These are phyloP conservation scores for Backusella westeae DNA, from an alignment of 192 early-diverging fungal species.

Conservation along the genomic window DNA sequence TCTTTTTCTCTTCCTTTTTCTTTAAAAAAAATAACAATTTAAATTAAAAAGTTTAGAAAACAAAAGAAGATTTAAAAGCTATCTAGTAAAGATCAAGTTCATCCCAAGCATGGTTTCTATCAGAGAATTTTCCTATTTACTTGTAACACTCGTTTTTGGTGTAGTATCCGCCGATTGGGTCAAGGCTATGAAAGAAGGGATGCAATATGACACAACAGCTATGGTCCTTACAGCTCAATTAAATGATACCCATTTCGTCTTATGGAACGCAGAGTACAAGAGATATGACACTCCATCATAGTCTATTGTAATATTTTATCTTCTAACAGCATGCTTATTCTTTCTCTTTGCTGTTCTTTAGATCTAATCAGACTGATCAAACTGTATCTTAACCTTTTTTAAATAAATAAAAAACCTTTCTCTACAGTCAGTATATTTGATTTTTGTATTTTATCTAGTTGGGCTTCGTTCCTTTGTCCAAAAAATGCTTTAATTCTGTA, in stretches of 20 bases:
- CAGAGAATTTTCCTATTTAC: background rate
- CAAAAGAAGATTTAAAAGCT: background rate
- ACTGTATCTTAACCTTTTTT: too few species aligned
- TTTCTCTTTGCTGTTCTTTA: too few species aligned
- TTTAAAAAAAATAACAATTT: background rate
- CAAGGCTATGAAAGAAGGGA: background rate
- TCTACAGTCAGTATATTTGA: too few species aligned
- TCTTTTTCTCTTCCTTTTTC: background rate
- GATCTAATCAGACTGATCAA: too few species aligned
- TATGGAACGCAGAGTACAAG: background rate
- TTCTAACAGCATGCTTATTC: background rate
- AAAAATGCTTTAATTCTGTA: too few species aligned
- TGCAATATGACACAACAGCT: background rate
- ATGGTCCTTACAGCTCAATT: background rate
- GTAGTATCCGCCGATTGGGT: background rate
- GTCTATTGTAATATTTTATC: background rate
- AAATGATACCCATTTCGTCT: background rate
- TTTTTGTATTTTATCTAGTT: too few species aligned
- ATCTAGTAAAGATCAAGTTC: background rate
- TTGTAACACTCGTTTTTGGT: background rate
- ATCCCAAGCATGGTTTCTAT: background rate
- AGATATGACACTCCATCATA: constrained; percentile 3
- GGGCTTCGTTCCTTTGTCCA: too few species aligned
- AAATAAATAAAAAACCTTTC: too few species aligned
- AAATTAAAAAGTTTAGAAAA: background rate